phyloP scores from a whole-genome alignment of 495 filamentous ascomycete genomes.

The Penicillium cinerascens region DNA sequence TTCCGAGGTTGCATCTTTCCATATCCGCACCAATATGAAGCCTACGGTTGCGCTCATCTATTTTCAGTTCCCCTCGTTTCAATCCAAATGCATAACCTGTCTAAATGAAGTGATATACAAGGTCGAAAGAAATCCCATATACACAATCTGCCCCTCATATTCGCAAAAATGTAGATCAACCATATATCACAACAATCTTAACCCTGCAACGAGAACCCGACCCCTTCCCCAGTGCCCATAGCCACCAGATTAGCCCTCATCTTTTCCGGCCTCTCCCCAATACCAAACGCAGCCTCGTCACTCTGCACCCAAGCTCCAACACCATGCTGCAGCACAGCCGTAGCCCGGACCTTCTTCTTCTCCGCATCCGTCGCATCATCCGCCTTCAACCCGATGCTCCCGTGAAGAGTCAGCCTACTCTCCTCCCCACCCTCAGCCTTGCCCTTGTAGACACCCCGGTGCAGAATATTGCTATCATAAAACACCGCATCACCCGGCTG shows the following conservation, averaged over 20 bases:
- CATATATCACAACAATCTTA: constrained; percentile 15
- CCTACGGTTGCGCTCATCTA: too few relatives aligned
- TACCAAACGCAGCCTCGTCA: constrained; percentile 50
- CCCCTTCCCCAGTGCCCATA: constrained; percentile 57
- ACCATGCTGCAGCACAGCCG: constrained; percentile 84
- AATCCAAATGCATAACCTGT: not conserved
- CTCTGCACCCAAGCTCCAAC: constrained; percentile 68
- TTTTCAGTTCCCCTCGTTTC: not conserved
- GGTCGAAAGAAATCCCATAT: not conserved
- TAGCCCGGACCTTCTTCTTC: constrained; percentile 53
- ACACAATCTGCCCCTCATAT: not conserved
- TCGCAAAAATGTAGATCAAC: not conserved
- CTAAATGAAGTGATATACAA: not conserved
- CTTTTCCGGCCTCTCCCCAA: constrained; percentile 48
- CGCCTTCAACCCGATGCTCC: constrained; percentile 64
- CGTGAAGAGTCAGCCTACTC: constrained; percentile 75
- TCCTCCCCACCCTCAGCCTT: constrained; percentile 39
- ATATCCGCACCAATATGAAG: not conserved
- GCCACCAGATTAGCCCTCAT: constrained; percentile 54
- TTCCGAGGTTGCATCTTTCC: not conserved
- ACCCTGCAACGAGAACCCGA: constrained; percentile 54
- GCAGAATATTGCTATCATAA: constrained; percentile 85
- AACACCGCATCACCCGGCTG: constrained; percentile 74
- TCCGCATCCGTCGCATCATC: constrained; percentile 35
- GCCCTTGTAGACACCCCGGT: constrained; percentile 67